Percentiles rank a stretch among this genome's conserved stretches.
These are phyloP conservation scores for Neopestalotiopsis sp. DNA, from an alignment of 2,329 filamentous ascomycete genomes.

Conservation along the genomic window DNA sequence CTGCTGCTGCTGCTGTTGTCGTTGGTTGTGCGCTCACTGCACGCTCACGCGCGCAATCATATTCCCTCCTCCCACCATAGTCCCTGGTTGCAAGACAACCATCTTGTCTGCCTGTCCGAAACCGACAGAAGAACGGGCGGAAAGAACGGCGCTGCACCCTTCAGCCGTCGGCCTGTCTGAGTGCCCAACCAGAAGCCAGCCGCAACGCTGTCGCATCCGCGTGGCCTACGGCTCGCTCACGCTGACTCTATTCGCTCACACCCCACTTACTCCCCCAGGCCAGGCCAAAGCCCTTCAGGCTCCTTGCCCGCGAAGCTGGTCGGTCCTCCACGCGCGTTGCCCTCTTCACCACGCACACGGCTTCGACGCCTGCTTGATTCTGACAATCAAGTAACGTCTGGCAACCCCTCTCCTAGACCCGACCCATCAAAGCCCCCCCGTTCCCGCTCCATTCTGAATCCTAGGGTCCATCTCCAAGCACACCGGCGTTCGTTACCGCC, in stretches of 20 bases:
- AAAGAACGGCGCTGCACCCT: background rate
- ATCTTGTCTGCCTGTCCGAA: constrained; percentile 3
- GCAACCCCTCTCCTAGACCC: constrained; percentile 9
- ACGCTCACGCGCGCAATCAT: background rate
- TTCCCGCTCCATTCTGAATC: background rate
- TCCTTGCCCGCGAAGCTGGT: constrained; percentile 12
- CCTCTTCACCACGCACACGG: constrained; percentile 14
- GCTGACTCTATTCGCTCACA: constrained; percentile 12
- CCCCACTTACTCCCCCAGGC: constrained; percentile 6
- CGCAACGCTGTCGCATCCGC: constrained; percentile 4
- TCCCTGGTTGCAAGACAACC: background rate
- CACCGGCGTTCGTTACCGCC: constrained; percentile 4
- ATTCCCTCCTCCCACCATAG: background rate
- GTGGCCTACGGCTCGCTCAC: background rate
- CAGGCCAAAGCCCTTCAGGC: constrained; percentile 8
- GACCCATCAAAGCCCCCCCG: constrained; percentile 1
- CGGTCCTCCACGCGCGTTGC: constrained; percentile 2
- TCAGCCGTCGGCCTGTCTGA: background rate
- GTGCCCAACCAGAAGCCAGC: constrained; percentile 1
- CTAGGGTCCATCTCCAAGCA: constrained; percentile 11
- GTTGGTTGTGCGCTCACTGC: background rate
- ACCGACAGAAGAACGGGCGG: constrained; percentile 4
- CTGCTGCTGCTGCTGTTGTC: background rate
- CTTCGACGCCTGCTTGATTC: constrained; percentile 12
- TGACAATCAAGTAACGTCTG: constrained; percentile 4